Conservation (phyloP, 2,329 filamentous ascomycete genomes). For the Ophiostoma himal-ulmi region DNA sequence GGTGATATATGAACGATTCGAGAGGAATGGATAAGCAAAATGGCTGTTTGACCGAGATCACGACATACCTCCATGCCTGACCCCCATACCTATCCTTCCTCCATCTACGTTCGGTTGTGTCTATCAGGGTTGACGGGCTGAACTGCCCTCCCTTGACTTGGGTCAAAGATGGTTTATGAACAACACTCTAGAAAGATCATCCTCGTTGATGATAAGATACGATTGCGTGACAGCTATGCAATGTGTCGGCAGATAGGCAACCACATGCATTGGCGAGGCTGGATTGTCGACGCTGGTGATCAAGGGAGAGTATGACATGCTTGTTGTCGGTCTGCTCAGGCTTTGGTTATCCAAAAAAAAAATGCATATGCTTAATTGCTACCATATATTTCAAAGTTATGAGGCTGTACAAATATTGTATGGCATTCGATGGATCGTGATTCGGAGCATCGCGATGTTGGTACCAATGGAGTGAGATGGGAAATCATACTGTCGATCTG, state of each 20-base stretch:
- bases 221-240: background rate
- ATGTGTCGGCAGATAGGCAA: background rate
- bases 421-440: no score
- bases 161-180: background rate
- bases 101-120: background rate
- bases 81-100: background rate
- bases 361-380: no score
- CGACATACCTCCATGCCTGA: background rate
- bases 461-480: no score
- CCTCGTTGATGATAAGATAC: background rate
- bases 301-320: background rate
- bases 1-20: background rate
- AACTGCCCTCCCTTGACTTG: background rate
- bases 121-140: background rate
- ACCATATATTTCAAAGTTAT: no score
- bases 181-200: background rate
- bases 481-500: no score
- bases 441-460: no score
- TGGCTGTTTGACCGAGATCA: background rate
- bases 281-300: background rate
- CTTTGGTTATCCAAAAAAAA: no score
- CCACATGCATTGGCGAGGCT: background rate
- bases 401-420: no score
- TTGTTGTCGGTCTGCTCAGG: background rate
- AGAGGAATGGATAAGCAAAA: background rate